Evolutionary conservation across 257 asterid genomes (phyloP).

Genomic region (Oldenlandia corymbosa): DNA sequence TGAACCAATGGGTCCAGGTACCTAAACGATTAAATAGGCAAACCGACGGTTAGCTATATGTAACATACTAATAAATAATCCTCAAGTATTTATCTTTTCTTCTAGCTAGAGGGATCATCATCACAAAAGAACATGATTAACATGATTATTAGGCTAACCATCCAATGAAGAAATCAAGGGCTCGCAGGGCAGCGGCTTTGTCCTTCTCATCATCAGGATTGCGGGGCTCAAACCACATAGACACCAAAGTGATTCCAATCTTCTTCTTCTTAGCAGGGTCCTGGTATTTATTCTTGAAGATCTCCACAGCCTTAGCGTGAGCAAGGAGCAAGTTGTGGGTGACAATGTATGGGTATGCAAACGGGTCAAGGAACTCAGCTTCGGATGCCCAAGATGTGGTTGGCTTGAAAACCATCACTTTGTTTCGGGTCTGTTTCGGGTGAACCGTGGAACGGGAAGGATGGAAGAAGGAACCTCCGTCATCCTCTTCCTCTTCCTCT

Average conservation of each 20-base stretch:
- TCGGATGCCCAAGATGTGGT: no score
- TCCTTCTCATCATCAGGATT: constrained; percentile 1
- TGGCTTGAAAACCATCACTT: no score
- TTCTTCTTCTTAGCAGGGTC: not conserved
- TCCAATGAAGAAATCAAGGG: constrained; percentile 6
- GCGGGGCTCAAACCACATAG: constrained; percentile 8
- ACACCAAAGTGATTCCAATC: constrained; percentile 6
- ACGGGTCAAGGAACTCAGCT: no score
- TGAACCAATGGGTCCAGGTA: not conserved
- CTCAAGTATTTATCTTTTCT: no score
- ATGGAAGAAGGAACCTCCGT: not conserved
- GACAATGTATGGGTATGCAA: no score
- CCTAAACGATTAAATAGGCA: not conserved
- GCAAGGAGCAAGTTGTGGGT: constrained; percentile 1
- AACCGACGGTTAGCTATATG: not conserved
- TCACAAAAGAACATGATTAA: no score
- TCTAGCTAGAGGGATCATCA: no score
- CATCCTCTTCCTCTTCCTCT: not conserved
- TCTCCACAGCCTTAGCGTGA: constrained; percentile 1
- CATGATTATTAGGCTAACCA: no score
- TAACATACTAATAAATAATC: no score
- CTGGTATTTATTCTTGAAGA: constrained; percentile 2
- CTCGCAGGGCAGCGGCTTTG: constrained; percentile 6
- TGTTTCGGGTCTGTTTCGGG: no score
- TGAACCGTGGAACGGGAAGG: not conserved